Conservation (phyloP, 441 rosid genomes). For the Aquilaria agallochum region DNA sequence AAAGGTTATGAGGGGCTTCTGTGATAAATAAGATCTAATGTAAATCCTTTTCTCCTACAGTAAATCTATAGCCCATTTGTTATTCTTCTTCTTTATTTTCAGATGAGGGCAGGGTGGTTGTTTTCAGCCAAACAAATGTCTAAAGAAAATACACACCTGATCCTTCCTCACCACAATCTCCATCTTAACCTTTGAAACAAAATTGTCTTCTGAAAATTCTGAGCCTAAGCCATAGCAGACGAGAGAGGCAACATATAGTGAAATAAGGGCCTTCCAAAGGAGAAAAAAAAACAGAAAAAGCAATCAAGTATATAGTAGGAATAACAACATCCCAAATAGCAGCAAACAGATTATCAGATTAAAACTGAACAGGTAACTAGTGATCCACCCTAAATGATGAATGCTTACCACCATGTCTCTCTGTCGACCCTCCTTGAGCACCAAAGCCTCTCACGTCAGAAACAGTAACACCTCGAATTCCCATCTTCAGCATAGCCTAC, state of each 20-base stretch:
- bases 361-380: not conserved
- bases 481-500: slow-evolving; percentile 74
- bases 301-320: slow-evolving; percentile 1
- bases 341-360: not conserved
- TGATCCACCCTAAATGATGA: slow-evolving; percentile 8
- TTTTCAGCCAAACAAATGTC: too few relatives aligned
- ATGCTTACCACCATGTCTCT: slow-evolving; percentile 80
- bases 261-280: slow-evolving; percentile 1
- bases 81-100: too few relatives aligned
- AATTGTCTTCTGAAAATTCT: slow-evolving; percentile 88
- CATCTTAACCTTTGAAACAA: slow-evolving; percentile 85
- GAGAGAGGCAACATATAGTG: slow-evolving; percentile 1
- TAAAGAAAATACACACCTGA: slow-evolving; percentile 43
- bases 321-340: not conserved
- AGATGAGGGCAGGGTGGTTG: too few relatives aligned
- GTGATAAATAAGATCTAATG: too few relatives aligned
- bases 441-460: slow-evolving; percentile 92
- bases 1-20: not conserved
- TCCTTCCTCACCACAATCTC: slow-evolving; percentile 83
- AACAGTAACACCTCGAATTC: slow-evolving; percentile 87
- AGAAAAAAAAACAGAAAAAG: not conserved
- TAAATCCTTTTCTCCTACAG: too few relatives aligned
- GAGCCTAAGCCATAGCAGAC: slow-evolving; percentile 45
- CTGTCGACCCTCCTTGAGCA: slow-evolving; percentile 87
- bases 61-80: too few relatives aligned